Conservation (phyloP, 148 eudicot species). For the Dysphania ambrosioides region DNA sequence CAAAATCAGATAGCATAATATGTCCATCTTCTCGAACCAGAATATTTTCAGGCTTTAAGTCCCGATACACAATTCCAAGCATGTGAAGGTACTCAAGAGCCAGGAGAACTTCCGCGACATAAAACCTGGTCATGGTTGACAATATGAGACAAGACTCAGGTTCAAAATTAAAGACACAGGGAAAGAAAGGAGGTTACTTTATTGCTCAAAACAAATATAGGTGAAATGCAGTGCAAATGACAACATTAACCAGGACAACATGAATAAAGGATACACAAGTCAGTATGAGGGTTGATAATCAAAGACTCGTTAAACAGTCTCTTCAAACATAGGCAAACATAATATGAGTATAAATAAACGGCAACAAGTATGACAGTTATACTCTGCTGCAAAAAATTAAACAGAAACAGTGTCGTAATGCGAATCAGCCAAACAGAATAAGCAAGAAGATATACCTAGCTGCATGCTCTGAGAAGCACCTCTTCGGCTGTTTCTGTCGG, state of each 20-base stretch:
- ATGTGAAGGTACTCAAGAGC: constrained; percentile 86
- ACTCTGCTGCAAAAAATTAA: not conserved
- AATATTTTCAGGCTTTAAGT: constrained; percentile 75
- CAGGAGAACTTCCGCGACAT: constrained; percentile 77
- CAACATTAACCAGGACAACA: not conserved
- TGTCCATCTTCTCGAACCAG: constrained; percentile 86
- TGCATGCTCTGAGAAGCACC: constrained; percentile 71
- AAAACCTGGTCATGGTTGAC: constrained; percentile 46
- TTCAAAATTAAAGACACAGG: not conserved
- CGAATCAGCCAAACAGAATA: not conserved
- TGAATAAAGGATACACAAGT: not conserved
- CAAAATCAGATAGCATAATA: constrained; percentile 82
- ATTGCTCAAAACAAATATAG: not conserved
- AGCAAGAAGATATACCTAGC: constrained; percentile 48
- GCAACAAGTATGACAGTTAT: not conserved
- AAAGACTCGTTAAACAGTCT: not conserved
- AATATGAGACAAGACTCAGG: constrained; percentile 1
- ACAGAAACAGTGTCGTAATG: not conserved
- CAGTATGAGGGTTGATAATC: not conserved
- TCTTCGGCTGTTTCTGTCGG: constrained; percentile 65
- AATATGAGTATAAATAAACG: not conserved
- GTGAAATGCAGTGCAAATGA: not conserved
- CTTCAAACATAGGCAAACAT: too few relatives aligned
- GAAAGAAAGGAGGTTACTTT: not conserved
- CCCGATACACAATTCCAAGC: constrained; percentile 86